Base-by-base conservation (phyloP, 345 rosid species). In the Fremontodendron californicum region DNA sequence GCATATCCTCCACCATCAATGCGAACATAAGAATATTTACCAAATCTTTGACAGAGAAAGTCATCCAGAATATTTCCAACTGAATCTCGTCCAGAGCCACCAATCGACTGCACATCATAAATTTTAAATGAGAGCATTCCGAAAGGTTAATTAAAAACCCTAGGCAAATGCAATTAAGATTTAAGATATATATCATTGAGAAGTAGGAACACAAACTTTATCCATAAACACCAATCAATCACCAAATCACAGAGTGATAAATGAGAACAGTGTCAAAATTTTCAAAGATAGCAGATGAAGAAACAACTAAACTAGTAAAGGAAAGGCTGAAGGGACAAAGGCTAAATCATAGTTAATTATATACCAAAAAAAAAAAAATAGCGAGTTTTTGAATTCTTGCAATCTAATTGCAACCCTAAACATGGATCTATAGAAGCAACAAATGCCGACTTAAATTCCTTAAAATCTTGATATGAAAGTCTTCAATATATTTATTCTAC, bases 1-100 rank as follows among this genome's bases (percentile, higher is more conserved):
- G 61, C 46, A 74, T 54, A 74, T 19, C 27, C 39, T 62, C 61
- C 62, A 35, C 48, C 63, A 63, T 75, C 71, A 18, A 75, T 64
- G 48, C 78, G 71, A 5, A 63, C 72, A 9, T 75, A 63, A n/a
- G 78, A 64, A 31, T 75, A 27, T 60, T 64, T 33, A 49, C 78
- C 78, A 75, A 75, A 75, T 75, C 78, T 75, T 49, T 64, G 78
- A 48, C 78, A 75, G 48, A 75, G 55, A n/a, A 75, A 63, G 61
- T 75, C 78, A 75, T 75, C 78, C 72, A 75, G 69, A 63, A 75
- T 63, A 75, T 75, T n/a, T 64, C 72, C 78, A 33, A 63, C 42
- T 8, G 61, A 45, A 40, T 63, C 61, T 25, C 46, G 13, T 49
- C 71, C 60, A 46, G 70, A 62, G 7, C 71, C 61, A 46, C 55